A percentile compares a stretch with the other conserved stretches of the same genome.
These are phyloP conservation scores for Pseudogymnoascus sp. DNA, from an alignment of 2,329 filamentous ascomycete species.

Conservation along the genomic window DNA sequence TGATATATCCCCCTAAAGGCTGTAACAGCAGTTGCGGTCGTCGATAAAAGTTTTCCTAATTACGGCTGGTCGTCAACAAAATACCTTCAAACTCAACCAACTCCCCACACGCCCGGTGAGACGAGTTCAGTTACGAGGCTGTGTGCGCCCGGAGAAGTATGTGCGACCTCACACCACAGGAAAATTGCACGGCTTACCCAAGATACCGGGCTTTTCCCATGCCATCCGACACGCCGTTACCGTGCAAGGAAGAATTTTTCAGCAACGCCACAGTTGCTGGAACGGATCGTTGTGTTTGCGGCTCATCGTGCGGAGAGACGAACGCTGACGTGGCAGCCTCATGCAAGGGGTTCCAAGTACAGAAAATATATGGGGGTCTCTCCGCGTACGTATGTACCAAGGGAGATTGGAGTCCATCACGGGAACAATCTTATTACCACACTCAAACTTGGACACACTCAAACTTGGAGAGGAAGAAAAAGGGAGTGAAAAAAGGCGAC, in stretches of 20 bases:
- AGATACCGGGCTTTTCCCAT: neutral
- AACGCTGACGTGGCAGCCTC: neutral
- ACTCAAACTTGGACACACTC: neutral
- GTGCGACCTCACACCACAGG: neutral
- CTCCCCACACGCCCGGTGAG: neutral
- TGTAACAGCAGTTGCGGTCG: neutral
- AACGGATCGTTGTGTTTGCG: neutral
- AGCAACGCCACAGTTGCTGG: neutral
- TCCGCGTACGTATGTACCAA: neutral
- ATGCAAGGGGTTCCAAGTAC: neutral
- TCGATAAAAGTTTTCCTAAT: neutral
- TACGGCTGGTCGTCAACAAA: neutral
- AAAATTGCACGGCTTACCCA: neutral
- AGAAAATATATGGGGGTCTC: neutral
- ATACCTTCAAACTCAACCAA: neutral
- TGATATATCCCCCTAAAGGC: neutral
- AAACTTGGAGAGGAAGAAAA: neutral
- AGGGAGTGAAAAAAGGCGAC: neutral
- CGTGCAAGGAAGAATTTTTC: neutral
- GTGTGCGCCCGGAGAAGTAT: neutral
- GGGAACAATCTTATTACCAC: neutral
- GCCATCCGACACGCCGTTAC: neutral
- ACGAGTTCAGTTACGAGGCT: neutral
- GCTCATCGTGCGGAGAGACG: neutral
- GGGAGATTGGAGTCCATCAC: neutral